phyloP scores from a whole-genome alignment of 352 stramenopile genomes.

The Globisporangium takayamanum region DNA sequence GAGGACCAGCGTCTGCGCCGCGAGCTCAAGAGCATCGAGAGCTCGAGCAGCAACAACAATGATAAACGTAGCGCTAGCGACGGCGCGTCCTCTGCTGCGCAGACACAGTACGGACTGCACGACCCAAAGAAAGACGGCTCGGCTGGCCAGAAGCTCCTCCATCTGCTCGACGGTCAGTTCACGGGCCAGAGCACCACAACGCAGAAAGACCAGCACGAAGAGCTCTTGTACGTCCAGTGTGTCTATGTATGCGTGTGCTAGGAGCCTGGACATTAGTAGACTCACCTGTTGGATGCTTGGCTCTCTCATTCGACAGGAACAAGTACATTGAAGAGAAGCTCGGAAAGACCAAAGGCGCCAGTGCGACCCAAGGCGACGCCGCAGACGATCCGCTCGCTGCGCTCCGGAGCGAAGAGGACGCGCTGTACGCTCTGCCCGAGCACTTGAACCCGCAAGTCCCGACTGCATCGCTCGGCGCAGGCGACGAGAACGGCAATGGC shows the following conservation, averaged over 20 bases:
- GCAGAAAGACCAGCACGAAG: slow-evolving; percentile 65
- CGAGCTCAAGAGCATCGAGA: slow-evolving; percentile 22
- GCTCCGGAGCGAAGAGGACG: slow-evolving; percentile 44
- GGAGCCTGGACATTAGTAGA: not conserved
- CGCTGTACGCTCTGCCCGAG: slow-evolving; percentile 54
- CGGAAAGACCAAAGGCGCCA: slow-evolving; percentile 29
- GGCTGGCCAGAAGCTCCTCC: slow-evolving; percentile 62
- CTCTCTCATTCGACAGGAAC: slow-evolving; percentile 30
- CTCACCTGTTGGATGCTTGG: not conserved
- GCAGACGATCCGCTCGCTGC: slow-evolving; percentile 7
- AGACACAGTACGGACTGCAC: slow-evolving; percentile 51
- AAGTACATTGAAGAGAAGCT: slow-evolving; percentile 79
- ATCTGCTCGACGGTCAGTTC: slow-evolving; percentile 74
- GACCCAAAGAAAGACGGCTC: slow-evolving; percentile 70
- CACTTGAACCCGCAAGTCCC: slow-evolving; percentile 46
- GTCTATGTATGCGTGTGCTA: not conserved
- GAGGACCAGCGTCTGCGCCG: slow-evolving; percentile 57
- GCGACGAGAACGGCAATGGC: slow-evolving; percentile 38
- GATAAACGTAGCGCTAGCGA: slow-evolving; percentile 6
- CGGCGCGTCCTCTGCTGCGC: not conserved
- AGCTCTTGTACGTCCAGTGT: slow-evolving; percentile 41
- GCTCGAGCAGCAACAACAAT: not conserved
- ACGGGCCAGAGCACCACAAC: slow-evolving; percentile 59
- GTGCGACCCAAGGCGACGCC: not conserved
- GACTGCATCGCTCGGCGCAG: slow-evolving; percentile 21